These are phyloP conservation scores for Primulina huaijiensis DNA, from an alignment of 257 asterid species.

Conservation along the genomic window DNA sequence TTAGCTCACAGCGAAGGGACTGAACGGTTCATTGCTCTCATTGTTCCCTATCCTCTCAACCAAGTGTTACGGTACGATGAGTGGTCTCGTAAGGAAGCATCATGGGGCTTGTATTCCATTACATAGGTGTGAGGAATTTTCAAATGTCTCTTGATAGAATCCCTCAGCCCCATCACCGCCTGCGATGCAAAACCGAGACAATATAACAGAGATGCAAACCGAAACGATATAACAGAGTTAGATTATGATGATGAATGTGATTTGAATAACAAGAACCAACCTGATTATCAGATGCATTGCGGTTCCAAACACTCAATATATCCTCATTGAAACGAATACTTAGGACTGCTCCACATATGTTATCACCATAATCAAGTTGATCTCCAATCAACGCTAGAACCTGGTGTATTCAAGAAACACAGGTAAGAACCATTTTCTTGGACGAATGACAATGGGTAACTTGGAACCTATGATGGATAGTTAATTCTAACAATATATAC, in stretches of 20 bases:
- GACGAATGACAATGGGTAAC: not conserved
- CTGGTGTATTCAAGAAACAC: slow-evolving; percentile 29
- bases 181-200: slow-evolving; percentile 21
- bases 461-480: not conserved
- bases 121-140: slow-evolving; percentile 87
- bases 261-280: slow-evolving; percentile 30
- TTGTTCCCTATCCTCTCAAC: slow-evolving; percentile 63
- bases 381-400: slow-evolving; percentile 92
- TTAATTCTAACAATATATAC: not conserved
- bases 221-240: not conserved
- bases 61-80: slow-evolving; percentile 98
- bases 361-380: slow-evolving; percentile 86
- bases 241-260: not conserved
- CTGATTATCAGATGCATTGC: slow-evolving; percentile 95
- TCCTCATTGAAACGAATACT: slow-evolving; percentile 97
- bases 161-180: slow-evolving; percentile 97
- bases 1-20: not conserved
- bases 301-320: slow-evolving; percentile 94
- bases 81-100: slow-evolving; percentile 90
- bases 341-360: slow-evolving; percentile 86
- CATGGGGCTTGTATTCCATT: slow-evolving; percentile 96
- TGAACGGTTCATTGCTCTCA: not conserved
- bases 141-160: slow-evolving; percentile 80
- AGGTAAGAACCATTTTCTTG: not conserved
- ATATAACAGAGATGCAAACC: not conserved